phyloP scores from a whole-genome alignment of 257 asterid species.

The Petunia secreta region DNA sequence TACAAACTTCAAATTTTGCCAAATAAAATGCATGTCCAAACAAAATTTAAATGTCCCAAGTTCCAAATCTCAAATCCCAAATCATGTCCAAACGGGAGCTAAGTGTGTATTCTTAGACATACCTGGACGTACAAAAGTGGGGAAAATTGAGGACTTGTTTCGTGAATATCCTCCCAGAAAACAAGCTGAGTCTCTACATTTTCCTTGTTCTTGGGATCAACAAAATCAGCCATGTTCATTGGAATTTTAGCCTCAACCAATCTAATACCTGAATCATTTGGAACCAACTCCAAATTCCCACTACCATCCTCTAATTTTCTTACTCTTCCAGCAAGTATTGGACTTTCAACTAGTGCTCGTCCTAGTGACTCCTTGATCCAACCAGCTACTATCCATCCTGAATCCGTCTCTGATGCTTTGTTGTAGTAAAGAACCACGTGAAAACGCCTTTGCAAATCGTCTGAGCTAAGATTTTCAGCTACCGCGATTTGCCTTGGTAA shows the following conservation, averaged over 20 bases:
- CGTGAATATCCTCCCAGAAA: conserved; percentile 64
- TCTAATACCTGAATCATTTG: conserved; percentile 65
- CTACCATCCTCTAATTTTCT: conserved; percentile 23
- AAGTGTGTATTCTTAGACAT: neutral
- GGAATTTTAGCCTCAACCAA: conserved; percentile 51
- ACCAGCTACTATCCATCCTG: conserved; percentile 59
- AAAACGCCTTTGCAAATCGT: conserved; percentile 39
- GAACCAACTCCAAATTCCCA: conserved; percentile 43
- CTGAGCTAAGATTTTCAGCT: conserved; percentile 23
- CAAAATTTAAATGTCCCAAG: too few species aligned
- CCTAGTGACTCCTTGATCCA: conserved; percentile 71
- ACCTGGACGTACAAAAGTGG: conserved; percentile 81
- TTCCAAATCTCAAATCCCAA: too few species aligned
- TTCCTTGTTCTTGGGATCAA: conserved; percentile 39
- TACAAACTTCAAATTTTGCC: too few species aligned
- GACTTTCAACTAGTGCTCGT: conserved; percentile 50
- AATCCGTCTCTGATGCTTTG: conserved; percentile 40
- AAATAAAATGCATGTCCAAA: too few species aligned
- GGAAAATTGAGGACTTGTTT: conserved; percentile 55
- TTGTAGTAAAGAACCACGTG: conserved; percentile 52
- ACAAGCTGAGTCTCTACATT: conserved; percentile 48
- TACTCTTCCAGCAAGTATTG: conserved; percentile 70
- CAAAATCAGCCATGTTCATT: conserved; percentile 48
- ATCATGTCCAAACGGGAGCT: too few species aligned
- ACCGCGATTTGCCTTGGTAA: conserved; percentile 29